phyloP scores from a whole-genome alignment of 2,329 filamentous ascomycete genomes.

The Cladosporium austrohemisphaericum region DNA sequence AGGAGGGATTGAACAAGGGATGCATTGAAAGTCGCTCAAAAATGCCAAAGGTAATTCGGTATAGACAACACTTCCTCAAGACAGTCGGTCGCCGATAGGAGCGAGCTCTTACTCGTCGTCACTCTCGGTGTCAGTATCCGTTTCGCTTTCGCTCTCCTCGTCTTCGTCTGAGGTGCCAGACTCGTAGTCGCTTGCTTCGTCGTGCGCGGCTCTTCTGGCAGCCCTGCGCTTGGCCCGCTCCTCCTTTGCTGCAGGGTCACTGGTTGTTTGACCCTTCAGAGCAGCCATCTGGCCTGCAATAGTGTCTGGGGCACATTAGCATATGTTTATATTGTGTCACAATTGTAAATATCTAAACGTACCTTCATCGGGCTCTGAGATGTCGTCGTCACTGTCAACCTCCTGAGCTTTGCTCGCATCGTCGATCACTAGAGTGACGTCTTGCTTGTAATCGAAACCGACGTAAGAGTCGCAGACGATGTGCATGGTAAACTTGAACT shows the following conservation, averaged over 20 bases:
- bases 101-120: constrained; percentile 60
- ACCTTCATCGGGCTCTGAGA: constrained; percentile 98
- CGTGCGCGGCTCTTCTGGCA: constrained; percentile 6
- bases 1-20: too few relatives aligned
- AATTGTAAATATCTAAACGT: constrained; percentile 43
- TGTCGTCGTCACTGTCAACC: constrained; percentile 75
- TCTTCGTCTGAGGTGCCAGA: constrained; percentile 34
- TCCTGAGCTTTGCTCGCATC: constrained; percentile 80
- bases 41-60: too few relatives aligned
- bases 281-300: constrained; percentile 38
- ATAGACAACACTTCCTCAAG: neutral
- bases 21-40: too few relatives aligned
- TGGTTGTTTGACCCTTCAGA: constrained; percentile 32
- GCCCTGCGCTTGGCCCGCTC: constrained; percentile 17
- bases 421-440: constrained; percentile 84
- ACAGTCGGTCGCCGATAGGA: too few relatives aligned
- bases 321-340: neutral
- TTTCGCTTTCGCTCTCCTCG: constrained; percentile 40
- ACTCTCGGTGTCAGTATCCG: constrained; percentile 71
- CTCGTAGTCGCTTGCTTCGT: constrained; percentile 35
- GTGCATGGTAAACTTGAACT: constrained; percentile 94
- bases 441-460: constrained; percentile 87
- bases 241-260: constrained; percentile 18
- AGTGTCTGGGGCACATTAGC: constrained; percentile 30
- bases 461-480: constrained; percentile 92